Evolutionary conservation across 129 eudicot genomes (phyloP), one percentile per base, ranked within the genome.

Genomic region (Arctium minus): DNA sequence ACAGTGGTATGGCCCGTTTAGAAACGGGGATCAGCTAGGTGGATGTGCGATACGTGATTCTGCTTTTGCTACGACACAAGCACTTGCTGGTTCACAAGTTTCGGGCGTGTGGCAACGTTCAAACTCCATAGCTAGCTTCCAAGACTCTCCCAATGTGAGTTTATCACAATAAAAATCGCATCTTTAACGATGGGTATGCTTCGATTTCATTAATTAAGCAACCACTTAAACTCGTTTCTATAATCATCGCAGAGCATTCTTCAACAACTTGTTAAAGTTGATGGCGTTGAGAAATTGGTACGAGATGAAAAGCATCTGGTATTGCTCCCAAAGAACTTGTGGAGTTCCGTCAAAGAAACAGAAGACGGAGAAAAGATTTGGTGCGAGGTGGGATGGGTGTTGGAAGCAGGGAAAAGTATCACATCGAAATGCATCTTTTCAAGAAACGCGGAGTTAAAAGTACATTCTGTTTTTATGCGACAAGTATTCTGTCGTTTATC

Each of bases 1-100:
- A 89, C 98, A 89, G 64, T 93, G 98, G 98, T 96, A 96, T 81
- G 99, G 99, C 8, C 98, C 99, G 48, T 96, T 91, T 85, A 91
- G 99, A 80, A 92, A 96, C 15, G 99, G 98, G 72, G 99, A 96
- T 29, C 95, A 89, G 76, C 81, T 96, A 22, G 99, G 99, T 53
- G 98, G 98, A 60, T 96, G 98, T 83, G 89, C 98, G 4, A 93
- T 96, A 1, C 96, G 98, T 36, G 98, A 96, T 88, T 80, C 98
- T 11, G 94, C 97, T 75, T 96, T 96, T 84, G 99, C 98, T 65
- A 78, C 88, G 11, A 92, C 98, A 2, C 76, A 82, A 70, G 85
- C 91, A 32, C 89, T 96, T 79, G 27, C 82, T 11, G 70, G 86
- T 64, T 93, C 98, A 3, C 83, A 85, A 81, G 87, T 90, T 29